A percentile compares a stretch with the other conserved stretches of the same genome.
Conservation (phyloP, 257 asterid genomes). For the Solanum dulcamara region DNA sequence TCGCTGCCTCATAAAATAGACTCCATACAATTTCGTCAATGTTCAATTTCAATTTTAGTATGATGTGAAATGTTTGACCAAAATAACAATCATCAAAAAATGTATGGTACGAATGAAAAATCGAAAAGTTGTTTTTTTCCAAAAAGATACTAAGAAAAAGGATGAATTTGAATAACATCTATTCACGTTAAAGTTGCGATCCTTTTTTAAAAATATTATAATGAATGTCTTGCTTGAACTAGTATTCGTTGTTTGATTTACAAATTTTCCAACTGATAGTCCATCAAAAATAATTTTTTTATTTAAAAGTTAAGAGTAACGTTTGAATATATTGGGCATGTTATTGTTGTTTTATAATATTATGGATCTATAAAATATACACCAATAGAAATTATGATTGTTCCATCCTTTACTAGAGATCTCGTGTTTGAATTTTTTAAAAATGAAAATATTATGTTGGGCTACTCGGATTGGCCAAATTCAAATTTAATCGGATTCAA, state of each 20-base stretch:
- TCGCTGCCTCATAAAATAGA: neutral
- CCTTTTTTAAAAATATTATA: too few relatives aligned
- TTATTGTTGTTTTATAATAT: neutral
- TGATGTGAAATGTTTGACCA: neutral
- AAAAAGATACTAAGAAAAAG: neutral
- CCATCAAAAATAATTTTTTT: neutral
- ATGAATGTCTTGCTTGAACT: too few relatives aligned
- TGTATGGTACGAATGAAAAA: neutral
- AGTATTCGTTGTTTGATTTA: too few relatives aligned
- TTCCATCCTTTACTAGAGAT: too few relatives aligned
- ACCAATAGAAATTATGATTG: too few relatives aligned
- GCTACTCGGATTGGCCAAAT: too few relatives aligned
- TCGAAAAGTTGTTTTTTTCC: neutral
- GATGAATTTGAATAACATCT: neutral
- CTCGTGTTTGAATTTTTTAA: too few relatives aligned
- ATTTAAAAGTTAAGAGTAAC: neutral
- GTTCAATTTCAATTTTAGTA: neutral
- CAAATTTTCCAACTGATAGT: neutral
- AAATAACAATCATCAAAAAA: neutral
- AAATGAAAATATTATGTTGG: too few relatives aligned
- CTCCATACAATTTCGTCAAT: neutral
- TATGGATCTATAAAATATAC: neutral
- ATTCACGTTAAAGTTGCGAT: neutral
- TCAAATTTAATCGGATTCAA: neutral
- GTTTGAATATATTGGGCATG: accelerated